A percentile compares a stretch with the other conserved stretches of the same genome.
phyloP scores from a whole-genome alignment of 2,329 filamentous ascomycete species.

The Fusarium sp. region DNA sequence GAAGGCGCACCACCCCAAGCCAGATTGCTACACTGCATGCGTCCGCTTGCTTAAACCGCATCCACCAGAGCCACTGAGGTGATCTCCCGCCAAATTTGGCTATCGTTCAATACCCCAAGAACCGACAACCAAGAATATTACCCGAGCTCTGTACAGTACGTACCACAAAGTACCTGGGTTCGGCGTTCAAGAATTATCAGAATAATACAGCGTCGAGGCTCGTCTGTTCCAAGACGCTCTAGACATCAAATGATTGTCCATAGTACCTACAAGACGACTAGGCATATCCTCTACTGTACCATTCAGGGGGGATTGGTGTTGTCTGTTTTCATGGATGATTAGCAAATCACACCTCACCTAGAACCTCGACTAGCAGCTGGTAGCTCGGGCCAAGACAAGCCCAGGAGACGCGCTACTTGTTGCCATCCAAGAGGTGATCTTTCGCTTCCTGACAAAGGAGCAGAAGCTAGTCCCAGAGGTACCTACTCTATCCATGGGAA shows the following conservation, averaged over 20 bases:
- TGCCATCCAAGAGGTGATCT: slow-evolving; percentile 37
- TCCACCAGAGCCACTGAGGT: slow-evolving; percentile 44
- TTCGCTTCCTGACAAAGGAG: slow-evolving; percentile 20
- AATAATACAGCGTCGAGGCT: not conserved
- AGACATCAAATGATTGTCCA: not conserved
- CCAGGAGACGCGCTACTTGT: slow-evolving; percentile 27
- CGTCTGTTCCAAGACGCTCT: not conserved
- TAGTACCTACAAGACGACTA: not conserved
- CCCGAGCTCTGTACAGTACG: slow-evolving; percentile 2
- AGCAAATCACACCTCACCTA: slow-evolving; percentile 37
- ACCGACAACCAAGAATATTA: slow-evolving; percentile 8
- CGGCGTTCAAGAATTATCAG: not conserved
- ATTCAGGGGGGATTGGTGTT: slow-evolving; percentile 26
- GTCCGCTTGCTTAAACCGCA: slow-evolving; percentile 34
- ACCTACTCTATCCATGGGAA: slow-evolving; percentile 12
- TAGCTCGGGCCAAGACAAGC: slow-evolving; percentile 40
- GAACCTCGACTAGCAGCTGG: slow-evolving; percentile 35
- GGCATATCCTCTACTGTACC: slow-evolving; percentile 7
- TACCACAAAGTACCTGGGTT: not conserved
- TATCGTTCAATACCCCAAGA: slow-evolving; percentile 21
- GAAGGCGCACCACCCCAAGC: slow-evolving; percentile 43
- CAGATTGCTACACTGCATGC: slow-evolving; percentile 42
- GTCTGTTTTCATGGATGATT: slow-evolving; percentile 11
- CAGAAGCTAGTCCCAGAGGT: slow-evolving; percentile 29
- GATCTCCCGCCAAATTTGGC: slow-evolving; percentile 45